Conservation (phyloP, 2,329 filamentous ascomycete species). For the Calonectria honghensis region DNA sequence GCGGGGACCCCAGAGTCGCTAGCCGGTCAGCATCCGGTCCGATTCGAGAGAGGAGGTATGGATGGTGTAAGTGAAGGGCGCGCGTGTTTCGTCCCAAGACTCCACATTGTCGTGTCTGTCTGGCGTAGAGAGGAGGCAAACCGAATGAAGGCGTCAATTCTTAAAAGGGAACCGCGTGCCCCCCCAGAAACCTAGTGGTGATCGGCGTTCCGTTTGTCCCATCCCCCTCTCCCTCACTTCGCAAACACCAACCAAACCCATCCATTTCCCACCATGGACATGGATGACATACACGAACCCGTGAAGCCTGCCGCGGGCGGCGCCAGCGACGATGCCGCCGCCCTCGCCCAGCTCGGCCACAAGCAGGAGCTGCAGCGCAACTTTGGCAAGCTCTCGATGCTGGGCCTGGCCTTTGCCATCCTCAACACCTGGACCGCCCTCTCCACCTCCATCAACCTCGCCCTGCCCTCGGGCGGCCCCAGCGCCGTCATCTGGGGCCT, state of each 20-base stretch:
- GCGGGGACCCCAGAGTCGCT: slow-evolving; percentile 41
- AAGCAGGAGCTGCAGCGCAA: slow-evolving; percentile 70
- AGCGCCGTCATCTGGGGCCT: slow-evolving; percentile 84
- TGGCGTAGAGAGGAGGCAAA: background rate
- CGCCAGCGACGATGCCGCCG: slow-evolving; percentile 59
- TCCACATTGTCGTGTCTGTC: slow-evolving; percentile 1
- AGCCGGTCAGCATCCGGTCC: slow-evolving; percentile 42
- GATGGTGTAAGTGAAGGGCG: background rate
- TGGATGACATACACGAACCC: slow-evolving; percentile 48
- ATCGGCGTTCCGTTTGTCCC: slow-evolving; percentile 32
- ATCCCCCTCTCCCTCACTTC: background rate
- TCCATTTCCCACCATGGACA: slow-evolving; percentile 47
- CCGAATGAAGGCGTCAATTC: background rate
- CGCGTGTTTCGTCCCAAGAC: background rate
- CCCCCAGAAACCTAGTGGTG: slow-evolving; percentile 10
- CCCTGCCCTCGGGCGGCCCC: slow-evolving; percentile 81
- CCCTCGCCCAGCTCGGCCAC: slow-evolving; percentile 67
- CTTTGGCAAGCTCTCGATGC: slow-evolving; percentile 69
- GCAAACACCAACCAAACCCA: background rate
- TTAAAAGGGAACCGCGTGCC: slow-evolving; percentile 12
- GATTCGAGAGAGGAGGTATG: background rate
- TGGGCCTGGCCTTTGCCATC: slow-evolving; percentile 69
- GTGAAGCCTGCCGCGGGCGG: slow-evolving; percentile 40
- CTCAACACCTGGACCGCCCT: slow-evolving; percentile 71
- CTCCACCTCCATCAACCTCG: slow-evolving; percentile 67